Evolutionary conservation across 1,139 yeast species (phyloP), one percentile per base, ranked within the genome.

Genomic region (Suhomyces bribrorum): DNA sequence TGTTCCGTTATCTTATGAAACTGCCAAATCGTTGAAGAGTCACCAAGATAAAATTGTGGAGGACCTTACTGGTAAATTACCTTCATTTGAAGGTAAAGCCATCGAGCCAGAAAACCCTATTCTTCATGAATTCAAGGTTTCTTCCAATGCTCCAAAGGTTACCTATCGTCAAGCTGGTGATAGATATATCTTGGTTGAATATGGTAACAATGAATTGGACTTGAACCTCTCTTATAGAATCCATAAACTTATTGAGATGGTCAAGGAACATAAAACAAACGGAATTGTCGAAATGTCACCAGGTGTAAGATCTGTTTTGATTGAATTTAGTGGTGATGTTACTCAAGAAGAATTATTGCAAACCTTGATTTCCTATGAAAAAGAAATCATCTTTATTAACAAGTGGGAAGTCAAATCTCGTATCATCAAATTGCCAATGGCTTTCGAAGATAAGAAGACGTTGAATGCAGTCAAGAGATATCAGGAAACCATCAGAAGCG

Each of bases 91-190:
- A 15, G 57, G 53, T 14, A 44, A 48, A 15, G 49, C 57, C n/a
- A 57, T 56, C 7, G 56, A 61, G 45, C 79, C 82, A 11, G 78
- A 79, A 56, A 62, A 73, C 49, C 96, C 96, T 22, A 69, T 88
- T 6, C 65, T 88, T 45, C 71, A 75, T 17, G 59, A 68, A 54
- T 61, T 73, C 56, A 60, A 71, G 50, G 66, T 75, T 27, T 60
- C 79, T 24, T 61, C 69, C 7, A 63, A 73, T 27, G 74, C 83
- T 26, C 95, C 96, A 33, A 73, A 73, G 52, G 90, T 86, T 22
- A 83, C 83, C 8, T 89, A 86, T 64, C 84, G 98, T 59, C 97
- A 89, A 66, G 97, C 97, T 20, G 98, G 98, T 63, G 98, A 92
- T 61, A 80, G 97, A 52, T 90, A 87, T 57, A 70, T 92, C 39